Conservation (phyloP, 2,329 filamentous ascomycete species). For the Phialophora macrospora region DNA sequence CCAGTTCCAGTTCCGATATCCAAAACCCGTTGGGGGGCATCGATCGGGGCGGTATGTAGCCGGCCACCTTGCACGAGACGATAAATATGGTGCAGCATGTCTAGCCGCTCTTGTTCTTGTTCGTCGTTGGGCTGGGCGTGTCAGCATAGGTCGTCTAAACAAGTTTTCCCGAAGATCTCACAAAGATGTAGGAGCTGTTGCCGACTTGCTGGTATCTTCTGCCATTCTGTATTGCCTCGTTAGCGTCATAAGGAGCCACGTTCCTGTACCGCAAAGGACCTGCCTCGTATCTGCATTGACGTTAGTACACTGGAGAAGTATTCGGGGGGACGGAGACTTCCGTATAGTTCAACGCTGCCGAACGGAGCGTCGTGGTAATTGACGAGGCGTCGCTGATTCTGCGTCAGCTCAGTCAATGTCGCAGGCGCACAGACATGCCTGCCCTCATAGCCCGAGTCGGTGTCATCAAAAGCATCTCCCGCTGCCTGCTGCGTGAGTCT, state of each 20-base stretch:
- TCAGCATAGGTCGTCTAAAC: not conserved
- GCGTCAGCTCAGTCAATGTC: slow-evolving; percentile 1
- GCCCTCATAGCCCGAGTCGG: slow-evolving; percentile 12
- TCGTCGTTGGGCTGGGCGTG: slow-evolving; percentile 31
- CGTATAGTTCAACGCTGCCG: slow-evolving; percentile 5
- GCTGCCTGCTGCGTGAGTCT: not conserved
- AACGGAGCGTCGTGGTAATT: slow-evolving; percentile 7
- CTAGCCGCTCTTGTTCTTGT: slow-evolving; percentile 14
- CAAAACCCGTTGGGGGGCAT: slow-evolving; percentile 18
- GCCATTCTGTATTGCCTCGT: slow-evolving; percentile 39
- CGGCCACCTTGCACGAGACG: slow-evolving; percentile 30
- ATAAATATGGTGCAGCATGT: slow-evolving; percentile 34
- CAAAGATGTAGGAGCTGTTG: slow-evolving; percentile 30
- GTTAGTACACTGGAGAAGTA: not conserved
- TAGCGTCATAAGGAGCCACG: not conserved
- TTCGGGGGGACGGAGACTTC: not conserved
- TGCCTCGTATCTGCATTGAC: slow-evolving; percentile 10
- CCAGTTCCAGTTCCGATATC: slow-evolving; percentile 36
- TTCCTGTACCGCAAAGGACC: not conserved
- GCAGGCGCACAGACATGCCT: slow-evolving; percentile 3
- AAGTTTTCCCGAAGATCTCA: not conserved
- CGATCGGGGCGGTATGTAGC: slow-evolving; percentile 2
- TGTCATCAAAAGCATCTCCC: not conserved
- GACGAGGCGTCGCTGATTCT: slow-evolving; percentile 1
- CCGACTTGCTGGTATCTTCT: slow-evolving; percentile 34